Percentiles rank a stretch among this genome's conserved stretches.
Evolutionary conservation across 352 stramenopile species (phyloP).

Genomic region (Globisporangium okanoganense): DNA sequence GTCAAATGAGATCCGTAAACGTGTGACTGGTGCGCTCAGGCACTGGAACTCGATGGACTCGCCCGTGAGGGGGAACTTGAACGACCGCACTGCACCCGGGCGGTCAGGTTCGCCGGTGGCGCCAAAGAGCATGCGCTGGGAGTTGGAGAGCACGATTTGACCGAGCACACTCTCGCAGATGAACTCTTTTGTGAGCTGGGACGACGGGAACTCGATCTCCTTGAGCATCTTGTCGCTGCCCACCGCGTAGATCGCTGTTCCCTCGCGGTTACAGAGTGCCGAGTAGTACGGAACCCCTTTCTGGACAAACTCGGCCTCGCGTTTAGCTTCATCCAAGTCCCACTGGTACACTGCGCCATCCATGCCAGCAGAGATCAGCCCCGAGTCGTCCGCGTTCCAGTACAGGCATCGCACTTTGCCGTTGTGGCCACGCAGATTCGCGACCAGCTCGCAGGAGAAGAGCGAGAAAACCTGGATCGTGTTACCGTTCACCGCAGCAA

Average conservation of each 20-base stretch:
- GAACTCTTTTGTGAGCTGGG: constrained; percentile 75
- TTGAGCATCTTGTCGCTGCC: constrained; percentile 88
- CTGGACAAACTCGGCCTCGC: constrained; percentile 90
- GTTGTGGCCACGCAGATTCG: constrained; percentile 91
- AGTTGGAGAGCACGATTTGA: constrained; percentile 83
- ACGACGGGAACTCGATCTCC: constrained; percentile 85
- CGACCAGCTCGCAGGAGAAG: constrained; percentile 88
- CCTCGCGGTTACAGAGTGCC: constrained; percentile 80
- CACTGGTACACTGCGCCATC: constrained; percentile 94
- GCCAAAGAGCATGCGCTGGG: constrained; percentile 89
- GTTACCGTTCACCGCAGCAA: constrained; percentile 92
- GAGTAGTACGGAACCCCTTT: constrained; percentile 91
- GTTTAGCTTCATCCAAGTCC: constrained; percentile 89
- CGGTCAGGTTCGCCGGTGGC: constrained; percentile 63
- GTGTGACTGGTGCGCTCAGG: constrained; percentile 68
- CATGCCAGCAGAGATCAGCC: constrained; percentile 85
- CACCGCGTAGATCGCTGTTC: constrained; percentile 79
- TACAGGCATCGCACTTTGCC: constrained; percentile 87
- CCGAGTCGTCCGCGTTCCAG: constrained; percentile 87
- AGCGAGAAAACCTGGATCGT: constrained; percentile 92
- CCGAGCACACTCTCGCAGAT: constrained; percentile 76
- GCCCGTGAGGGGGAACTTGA: constrained; percentile 89
- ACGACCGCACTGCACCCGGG: constrained; percentile 78
- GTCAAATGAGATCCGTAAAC: constrained; percentile 83
- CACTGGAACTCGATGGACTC: constrained; percentile 89